Evolutionary conservation across 441 rosid genomes (phyloP), one percentile per base, ranked within the genome.

Genomic region (Pelargonium fulgidum): DNA sequence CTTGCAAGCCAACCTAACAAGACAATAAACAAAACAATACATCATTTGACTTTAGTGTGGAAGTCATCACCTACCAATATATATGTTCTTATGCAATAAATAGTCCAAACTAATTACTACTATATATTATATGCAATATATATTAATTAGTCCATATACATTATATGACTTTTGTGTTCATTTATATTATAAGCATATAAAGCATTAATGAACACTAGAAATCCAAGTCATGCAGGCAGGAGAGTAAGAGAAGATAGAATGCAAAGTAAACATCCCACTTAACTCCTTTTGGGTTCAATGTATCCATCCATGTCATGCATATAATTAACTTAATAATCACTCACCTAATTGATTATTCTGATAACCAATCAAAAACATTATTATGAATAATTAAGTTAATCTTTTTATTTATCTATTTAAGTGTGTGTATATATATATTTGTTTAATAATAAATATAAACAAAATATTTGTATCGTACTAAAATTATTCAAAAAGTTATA

Each of bases 231-330:
- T 50, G 70, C 70, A 67, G 14, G 70, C n/a, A 50, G 39, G 62
- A 9, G 70, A 26, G 14, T 16, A 56, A 56, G 24, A 19, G 24
- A 48, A 7, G 29, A 67, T 11, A 26, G 0, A 42, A 67, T 42
- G 54, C 14, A 62, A 36, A 47, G 16, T 47, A 62, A 26, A 64
- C 73, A 58, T 16, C 64, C 62, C 52, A 66, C 44, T 33, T 42
- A 22, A 9, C 44, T 39, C n/a, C 33, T 68, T 64, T 10, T 44
- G 50, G 72, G 65, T 77, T 36, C 81, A 77, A 74, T 68, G 81
- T 56, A 77, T 65, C 68, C 47, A 68, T 64, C 77, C 80, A n/a
- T 50, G 47, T 47, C 52, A 12, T 47, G 13, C 52, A 47, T 0
- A 22, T 11, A 7, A 3, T 44, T 44, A 44, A 11, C 47, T 44